phyloP scores from a whole-genome alignment of 495 filamentous ascomycete genomes.

The Xylaria acuta region DNA sequence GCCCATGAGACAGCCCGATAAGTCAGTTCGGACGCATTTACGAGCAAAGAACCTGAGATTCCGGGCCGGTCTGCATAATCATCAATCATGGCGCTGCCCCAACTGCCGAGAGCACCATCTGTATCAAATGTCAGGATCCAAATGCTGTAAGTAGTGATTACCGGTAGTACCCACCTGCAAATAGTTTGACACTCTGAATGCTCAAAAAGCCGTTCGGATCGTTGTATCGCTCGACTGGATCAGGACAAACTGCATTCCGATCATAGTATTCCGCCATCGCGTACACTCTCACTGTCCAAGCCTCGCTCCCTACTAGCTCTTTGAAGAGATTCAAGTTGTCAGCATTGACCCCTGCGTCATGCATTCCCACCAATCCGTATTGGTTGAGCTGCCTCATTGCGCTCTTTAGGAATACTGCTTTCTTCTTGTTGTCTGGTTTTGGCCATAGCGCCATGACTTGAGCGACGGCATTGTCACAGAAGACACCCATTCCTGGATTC shows the following conservation, averaged over 20 bases:
- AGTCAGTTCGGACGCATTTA: slow-evolving; percentile 60
- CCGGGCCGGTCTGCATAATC: slow-evolving; percentile 65
- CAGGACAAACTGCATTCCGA: slow-evolving; percentile 65
- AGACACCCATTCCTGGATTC: slow-evolving; percentile 66
- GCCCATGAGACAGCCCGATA: slow-evolving; percentile 58
- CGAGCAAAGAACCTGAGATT: slow-evolving; percentile 63
- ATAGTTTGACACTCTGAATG: slow-evolving; percentile 64
- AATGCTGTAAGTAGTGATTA: not conserved
- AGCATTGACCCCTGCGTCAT: slow-evolving; percentile 65
- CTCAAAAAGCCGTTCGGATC: slow-evolving; percentile 51
- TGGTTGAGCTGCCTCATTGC: slow-evolving; percentile 65
- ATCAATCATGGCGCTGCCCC: slow-evolving; percentile 68
- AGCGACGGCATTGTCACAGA: slow-evolving; percentile 74
- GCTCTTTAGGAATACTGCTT: slow-evolving; percentile 54
- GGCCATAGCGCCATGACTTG: slow-evolving; percentile 61
- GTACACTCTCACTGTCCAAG: slow-evolving; percentile 64
- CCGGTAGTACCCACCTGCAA: slow-evolving; percentile 52
- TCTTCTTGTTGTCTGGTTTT: slow-evolving; percentile 54
- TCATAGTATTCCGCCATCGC: slow-evolving; percentile 68
- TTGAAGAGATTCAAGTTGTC: slow-evolving; percentile 58
- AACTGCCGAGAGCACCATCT: slow-evolving; percentile 70
- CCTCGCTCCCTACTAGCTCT: slow-evolving; percentile 50
- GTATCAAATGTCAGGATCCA: slow-evolving; percentile 31
- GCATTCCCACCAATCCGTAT: slow-evolving; percentile 66
- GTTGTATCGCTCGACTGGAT: slow-evolving; percentile 47